These are phyloP conservation scores for Aspergillus leporis DNA, from an alignment of 495 filamentous ascomycete species.

Conservation along the genomic window DNA sequence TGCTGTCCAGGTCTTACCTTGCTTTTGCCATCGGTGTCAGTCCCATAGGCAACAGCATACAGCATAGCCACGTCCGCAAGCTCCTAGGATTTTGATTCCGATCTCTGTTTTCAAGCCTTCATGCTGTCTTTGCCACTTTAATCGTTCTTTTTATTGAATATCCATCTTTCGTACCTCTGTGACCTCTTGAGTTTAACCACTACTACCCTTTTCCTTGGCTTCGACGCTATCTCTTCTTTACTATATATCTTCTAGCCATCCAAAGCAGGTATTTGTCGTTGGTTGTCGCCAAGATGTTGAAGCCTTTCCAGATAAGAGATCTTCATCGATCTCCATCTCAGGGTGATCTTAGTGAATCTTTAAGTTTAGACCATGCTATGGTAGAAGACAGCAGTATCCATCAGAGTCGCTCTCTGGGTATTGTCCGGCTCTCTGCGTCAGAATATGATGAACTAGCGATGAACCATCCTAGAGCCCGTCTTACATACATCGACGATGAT, in stretches of 20 bases:
- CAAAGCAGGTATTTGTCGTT: neutral
- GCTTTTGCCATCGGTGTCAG: neutral
- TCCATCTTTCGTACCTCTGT: slow-evolving; percentile 1
- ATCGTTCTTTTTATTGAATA: neutral
- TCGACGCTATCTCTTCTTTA: neutral
- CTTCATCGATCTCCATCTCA: slow-evolving; percentile 30
- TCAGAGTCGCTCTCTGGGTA: slow-evolving; percentile 14
- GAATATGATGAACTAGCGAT: slow-evolving; percentile 52
- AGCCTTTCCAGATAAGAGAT: slow-evolving; percentile 46
- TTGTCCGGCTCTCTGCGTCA: slow-evolving; percentile 41
- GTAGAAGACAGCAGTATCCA: slow-evolving; percentile 6
- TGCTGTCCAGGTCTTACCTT: neutral
- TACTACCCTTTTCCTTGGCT: neutral
- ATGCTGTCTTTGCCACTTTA: neutral
- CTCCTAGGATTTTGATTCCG: slow-evolving; percentile 2
- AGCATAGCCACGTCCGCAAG: slow-evolving; percentile 15
- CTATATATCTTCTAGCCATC: neutral
- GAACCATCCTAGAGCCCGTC: slow-evolving; percentile 48
- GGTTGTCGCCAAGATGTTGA: slow-evolving; percentile 31
- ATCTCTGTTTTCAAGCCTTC: slow-evolving; percentile 9
- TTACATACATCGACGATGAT: slow-evolving; percentile 58
- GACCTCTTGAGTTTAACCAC: neutral
- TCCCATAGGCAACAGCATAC: slow-evolving; percentile 30
- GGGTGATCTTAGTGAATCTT: neutral
- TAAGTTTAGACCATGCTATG: neutral